Base-by-base conservation (phyloP, 192 early-diverging fungal species). In the Phycomyces nitens region DNA sequence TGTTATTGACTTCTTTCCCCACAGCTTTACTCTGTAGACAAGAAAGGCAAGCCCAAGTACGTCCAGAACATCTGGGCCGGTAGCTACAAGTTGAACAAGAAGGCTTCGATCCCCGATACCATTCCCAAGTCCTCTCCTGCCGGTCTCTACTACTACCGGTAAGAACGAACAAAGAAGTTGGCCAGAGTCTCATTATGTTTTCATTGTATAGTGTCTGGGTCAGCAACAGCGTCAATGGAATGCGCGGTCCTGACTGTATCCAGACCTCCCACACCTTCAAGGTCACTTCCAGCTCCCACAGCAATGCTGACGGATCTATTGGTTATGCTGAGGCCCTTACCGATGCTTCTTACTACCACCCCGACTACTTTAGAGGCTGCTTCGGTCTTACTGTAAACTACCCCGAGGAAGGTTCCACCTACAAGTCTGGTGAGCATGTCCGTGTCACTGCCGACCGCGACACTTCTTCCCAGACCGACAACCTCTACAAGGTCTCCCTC, bases 1-100 rank as follows among this genome's bases (percentile, higher is more conserved):
- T 4, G 8, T 15, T 38, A 34, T 14, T 43, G 23, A 34, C 41
- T 60, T 64, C 10, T 52, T 42, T 42, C 54, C 38, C 11, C 24
- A 38, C 7, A 66, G 64, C 56, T 69, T 18, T 69, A 62, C 60
- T 50, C 60, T 63, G 68, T 69, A 3, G 53, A 23, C 3, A n/a
- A 18, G 6, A 41, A 51, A 27, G 71, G 71, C 7, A 47, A 47
- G 21, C 65, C 71, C 14, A 62, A 68, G 23, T 73, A 73, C 52
- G 16, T 73, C 39, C 21, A 63, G 16, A 73, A 73, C 49, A 41
- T 73, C 22, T 73, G 71, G 71, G 26, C 51, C 2, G 71, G 71
- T 5, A 59, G 5, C 16, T 64, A 73, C 24, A 26, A 34, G 15
- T 64, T 73, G 22, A 62, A 62, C 49, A 63, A 23, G 12, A 18